phyloP scores from a whole-genome alignment of 148 eudicot species.

The Suaeda aralocaspica region DNA sequence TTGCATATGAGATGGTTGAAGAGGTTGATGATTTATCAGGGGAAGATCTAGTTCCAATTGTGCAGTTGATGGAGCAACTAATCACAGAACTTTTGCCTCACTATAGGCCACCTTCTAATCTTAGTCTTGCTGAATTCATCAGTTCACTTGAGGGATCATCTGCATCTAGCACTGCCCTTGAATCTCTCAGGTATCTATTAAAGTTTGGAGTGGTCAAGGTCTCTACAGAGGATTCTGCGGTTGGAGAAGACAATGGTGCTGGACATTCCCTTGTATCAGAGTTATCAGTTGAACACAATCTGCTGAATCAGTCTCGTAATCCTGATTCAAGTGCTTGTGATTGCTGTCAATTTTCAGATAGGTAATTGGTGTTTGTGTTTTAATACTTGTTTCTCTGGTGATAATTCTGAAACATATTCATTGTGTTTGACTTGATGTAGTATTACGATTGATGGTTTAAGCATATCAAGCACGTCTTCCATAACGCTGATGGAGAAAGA shows the following conservation, averaged over 20 bases:
- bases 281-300: slow-evolving; percentile 16
- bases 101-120: slow-evolving; percentile 34
- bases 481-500: slow-evolving; percentile 28
- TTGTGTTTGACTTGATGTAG: slow-evolving; percentile 20
- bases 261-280: slow-evolving; percentile 24
- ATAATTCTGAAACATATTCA: neutral
- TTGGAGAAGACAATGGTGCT: slow-evolving; percentile 17
- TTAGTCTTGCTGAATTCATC: slow-evolving; percentile 12
- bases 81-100: slow-evolving; percentile 37
- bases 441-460: slow-evolving; percentile 35
- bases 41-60: slow-evolving; percentile 48
- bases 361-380: slow-evolving; percentile 14
- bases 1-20: slow-evolving; percentile 72
- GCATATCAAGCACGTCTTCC: slow-evolving; percentile 32
- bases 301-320: slow-evolving; percentile 11
- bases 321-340: slow-evolving; percentile 11
- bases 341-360: slow-evolving; percentile 22
- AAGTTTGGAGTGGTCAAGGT: slow-evolving; percentile 1
- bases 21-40: slow-evolving; percentile 41
- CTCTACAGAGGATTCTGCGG: neutral
- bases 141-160: slow-evolving; percentile 17
- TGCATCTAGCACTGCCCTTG: slow-evolving; percentile 4
- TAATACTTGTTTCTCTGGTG: neutral
- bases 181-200: slow-evolving; percentile 5
- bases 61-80: slow-evolving; percentile 56